Percentiles rank a stretch among this genome's conserved stretches.
These are phyloP conservation scores for Arachnomyces sp. DNA, from an alignment of 2,329 filamentous ascomycete species.

Conservation along the genomic window DNA sequence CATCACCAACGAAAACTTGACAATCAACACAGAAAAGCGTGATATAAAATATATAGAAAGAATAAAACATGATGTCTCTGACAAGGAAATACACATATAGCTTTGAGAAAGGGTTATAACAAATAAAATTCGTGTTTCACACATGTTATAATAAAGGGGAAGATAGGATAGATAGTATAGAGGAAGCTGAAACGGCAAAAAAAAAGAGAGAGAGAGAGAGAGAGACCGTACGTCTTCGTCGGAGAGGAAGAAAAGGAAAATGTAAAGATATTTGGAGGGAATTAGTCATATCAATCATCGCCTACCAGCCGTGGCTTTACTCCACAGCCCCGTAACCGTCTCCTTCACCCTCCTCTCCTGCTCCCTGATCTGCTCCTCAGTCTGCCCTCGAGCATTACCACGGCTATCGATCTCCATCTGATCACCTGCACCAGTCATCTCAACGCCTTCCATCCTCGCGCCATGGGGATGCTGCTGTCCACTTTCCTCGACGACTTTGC, in stretches of 20 bases:
- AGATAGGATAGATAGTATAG: too few relatives aligned
- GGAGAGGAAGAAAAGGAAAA: background rate
- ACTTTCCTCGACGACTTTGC: conserved; percentile 32
- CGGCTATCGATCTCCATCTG: conserved; percentile 50
- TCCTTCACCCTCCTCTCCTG: conserved; percentile 54
- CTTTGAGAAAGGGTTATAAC: too few relatives aligned
- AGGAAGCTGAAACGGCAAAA: too few relatives aligned
- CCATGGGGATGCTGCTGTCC: conserved; percentile 15
- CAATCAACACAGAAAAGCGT: too few relatives aligned
- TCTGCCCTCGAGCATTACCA: conserved; percentile 53
- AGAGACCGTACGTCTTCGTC: background rate
- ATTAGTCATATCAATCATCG: conserved; percentile 6
- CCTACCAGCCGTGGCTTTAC: conserved; percentile 19
- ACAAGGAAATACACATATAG: too few relatives aligned
- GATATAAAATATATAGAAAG: too few relatives aligned
- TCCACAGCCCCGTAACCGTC: conserved; percentile 51
- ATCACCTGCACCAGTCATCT: conserved; percentile 38
- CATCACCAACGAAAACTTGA: too few relatives aligned
- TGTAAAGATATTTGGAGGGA: too few relatives aligned
- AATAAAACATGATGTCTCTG: too few relatives aligned
- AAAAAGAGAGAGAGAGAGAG: too few relatives aligned
- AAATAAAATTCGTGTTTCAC: too few relatives aligned
- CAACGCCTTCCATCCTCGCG: conserved; percentile 10
- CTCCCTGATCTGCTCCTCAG: conserved; percentile 52
- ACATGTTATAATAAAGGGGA: too few relatives aligned